Evolutionary conservation across 1,284 basidiomycete genomes (phyloP).

Genomic region (Trametes hirsuta): DNA sequence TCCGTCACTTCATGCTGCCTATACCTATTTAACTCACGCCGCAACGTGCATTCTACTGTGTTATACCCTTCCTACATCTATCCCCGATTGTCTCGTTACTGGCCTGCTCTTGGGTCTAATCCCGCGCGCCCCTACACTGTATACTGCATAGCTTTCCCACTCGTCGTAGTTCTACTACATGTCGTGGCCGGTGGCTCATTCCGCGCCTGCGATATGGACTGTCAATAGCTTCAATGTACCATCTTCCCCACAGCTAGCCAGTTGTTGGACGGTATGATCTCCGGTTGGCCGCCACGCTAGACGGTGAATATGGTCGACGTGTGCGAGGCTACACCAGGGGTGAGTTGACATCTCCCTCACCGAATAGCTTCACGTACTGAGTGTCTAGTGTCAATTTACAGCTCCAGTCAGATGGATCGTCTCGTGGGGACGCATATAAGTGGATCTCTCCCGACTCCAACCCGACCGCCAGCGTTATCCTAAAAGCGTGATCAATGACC

Average conservation of each 20-base stretch:
- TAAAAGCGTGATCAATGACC: slow-evolving; percentile 30
- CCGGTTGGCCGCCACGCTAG: slow-evolving; percentile 63
- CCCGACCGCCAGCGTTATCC: slow-evolving; percentile 68
- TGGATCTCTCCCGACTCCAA: slow-evolving; percentile 71
- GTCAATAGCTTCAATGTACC: slow-evolving; percentile 74
- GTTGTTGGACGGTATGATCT: slow-evolving; percentile 30
- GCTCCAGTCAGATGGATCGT: slow-evolving; percentile 50
- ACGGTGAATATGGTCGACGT: slow-evolving; percentile 71
- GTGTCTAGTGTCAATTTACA: slow-evolving; percentile 47
- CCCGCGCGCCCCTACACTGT: slow-evolving; percentile 59
- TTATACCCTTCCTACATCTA: slow-evolving; percentile 66
- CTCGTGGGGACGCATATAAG: slow-evolving; percentile 49
- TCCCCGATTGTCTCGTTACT: slow-evolving; percentile 69
- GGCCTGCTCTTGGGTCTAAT: slow-evolving; percentile 50
- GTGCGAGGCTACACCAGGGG: slow-evolving; percentile 50
- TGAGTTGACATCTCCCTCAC: background rate
- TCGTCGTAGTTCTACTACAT: slow-evolving; percentile 43
- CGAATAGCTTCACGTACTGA: slow-evolving; percentile 42
- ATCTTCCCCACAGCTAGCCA: slow-evolving; percentile 76
- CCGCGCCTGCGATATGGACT: slow-evolving; percentile 47
- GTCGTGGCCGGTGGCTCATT: slow-evolving; percentile 42
- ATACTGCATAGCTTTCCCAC: slow-evolving; percentile 59
- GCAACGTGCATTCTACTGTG: slow-evolving; percentile 44
- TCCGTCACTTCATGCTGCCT: slow-evolving; percentile 38
- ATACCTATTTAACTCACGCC: slow-evolving; percentile 47